Base-by-base conservation (phyloP, 2,329 filamentous ascomycete genomes). In the Colletotrichum gigasporum region DNA sequence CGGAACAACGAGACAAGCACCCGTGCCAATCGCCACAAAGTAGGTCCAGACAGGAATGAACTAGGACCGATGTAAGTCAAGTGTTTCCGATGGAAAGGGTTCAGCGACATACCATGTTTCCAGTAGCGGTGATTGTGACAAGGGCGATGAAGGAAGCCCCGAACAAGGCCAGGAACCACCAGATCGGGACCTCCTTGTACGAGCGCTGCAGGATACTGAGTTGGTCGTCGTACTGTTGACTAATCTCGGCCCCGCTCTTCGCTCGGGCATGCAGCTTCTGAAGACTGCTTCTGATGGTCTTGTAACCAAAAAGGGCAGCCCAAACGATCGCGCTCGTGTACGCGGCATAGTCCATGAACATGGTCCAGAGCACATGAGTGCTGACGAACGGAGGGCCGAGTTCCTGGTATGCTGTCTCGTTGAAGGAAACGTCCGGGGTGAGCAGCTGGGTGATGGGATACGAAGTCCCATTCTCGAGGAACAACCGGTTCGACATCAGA, bases 31-130 rank as follows among this genome's bases (percentile, higher is more conserved):
- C 2, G 82, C 87, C 2, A 89, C 81, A 57, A 90, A 83, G 55
- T 86, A 84, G 0, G 87, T 88, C 83, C 84, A 89, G 34, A 85
- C 78, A 0, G 86, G 86, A 47, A 89, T 86, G 68, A 84, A 89
- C 9, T 4, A 41, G 12, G 3, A 22, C 1, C 9, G 3, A 5
- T 55, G 39, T 18, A 37, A 28, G 9, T 10, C 14, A 7, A 7
- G 14, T 11, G 12, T 45, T 3, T 2, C 8, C 2, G 11, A 8
- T 9, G 5, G 2, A 8, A 4, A 8, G 16, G n/a, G n/a, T n/a
- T 3, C 20, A 9, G 10, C n/a, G 22, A 41, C 41, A 12, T 56
- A 56, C 53, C 61, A 89, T 77, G 12, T 83, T 75, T 2, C 83
- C 83, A 3, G 78, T 79, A 0, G 79, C 83, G 0, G 87, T 75